Base-by-base conservation (phyloP, 805 yeast species). In the Candida endomychidarum region DNA sequence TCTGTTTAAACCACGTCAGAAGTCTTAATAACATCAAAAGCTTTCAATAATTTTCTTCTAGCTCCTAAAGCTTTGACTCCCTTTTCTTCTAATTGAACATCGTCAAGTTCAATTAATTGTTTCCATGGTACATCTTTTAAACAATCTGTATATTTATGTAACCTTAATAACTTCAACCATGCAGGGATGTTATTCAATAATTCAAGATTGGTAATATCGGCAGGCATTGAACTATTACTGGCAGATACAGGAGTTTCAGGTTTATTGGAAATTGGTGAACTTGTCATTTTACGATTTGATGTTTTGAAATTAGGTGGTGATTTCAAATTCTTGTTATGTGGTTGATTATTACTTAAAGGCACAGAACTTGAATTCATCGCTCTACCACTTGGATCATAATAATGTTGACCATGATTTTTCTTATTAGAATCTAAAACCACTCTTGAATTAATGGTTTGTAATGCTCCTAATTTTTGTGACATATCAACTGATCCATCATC, bases 21-120 rank as follows among this genome's bases (percentile, higher is more conserved):
- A 10, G 8, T 30, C 36, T 78, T 80, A 32, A 91, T 96, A 41
- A 81, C 83, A 45, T 81, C 86, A 67, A 93, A 93, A 25, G 96
- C 95, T 67, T 93, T 93, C 53, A 93, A 67, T 60, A 93, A 75
- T 65, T 93, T 93, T 42, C 97, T 78, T 48, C 99, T 74, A 0
- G 99, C 99, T 5, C 99, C 99, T 49, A 93, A 72, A 0, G 99
- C 97, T 49, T 81, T 77, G 28, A 93, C 96, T 5, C 99, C 99
- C 42, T 80, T 72, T 3, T 72, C 73, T 49, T 83, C 88, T 53
- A 93, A 71, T 42, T 80, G 77, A 4, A 65, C 74, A 57, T 91
- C 96, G 44, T 70, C 70, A 48, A 86, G 68, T 48, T 78, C 77
- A 43, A 93, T 75, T 67, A 93, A 72, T 32, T 83, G 86, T 47